Conservation (phyloP, 345 rosid species). For the Lenwebbia sp. region DNA sequence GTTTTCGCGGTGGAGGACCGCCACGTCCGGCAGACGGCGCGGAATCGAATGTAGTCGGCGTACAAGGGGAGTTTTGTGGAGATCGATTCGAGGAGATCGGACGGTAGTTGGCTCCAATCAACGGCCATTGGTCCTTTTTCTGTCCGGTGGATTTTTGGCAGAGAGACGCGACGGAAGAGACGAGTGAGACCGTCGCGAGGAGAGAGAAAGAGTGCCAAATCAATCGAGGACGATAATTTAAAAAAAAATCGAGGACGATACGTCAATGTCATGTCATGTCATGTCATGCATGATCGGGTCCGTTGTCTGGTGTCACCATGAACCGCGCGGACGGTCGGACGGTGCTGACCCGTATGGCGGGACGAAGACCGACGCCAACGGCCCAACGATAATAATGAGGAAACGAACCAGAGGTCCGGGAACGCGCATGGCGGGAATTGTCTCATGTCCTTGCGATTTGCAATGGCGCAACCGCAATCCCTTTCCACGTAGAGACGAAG, state of each 20-base stretch:
- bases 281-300: not conserved
- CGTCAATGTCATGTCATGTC: not conserved
- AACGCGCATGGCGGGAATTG: not conserved
- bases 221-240: not conserved
- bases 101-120: conserved; percentile 43
- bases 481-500: not conserved
- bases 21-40: conserved; percentile 31
- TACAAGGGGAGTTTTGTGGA: conserved; percentile 16
- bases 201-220: not conserved
- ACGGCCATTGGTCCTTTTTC: conserved; percentile 9
- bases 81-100: conserved; percentile 28
- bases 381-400: not conserved
- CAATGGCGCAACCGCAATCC: not conserved
- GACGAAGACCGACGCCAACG: not conserved
- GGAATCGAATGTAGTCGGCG: conserved; percentile 37
- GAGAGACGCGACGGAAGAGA: not conserved
- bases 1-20: conserved; percentile 15
- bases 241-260: not conserved
- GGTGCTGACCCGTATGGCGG: not conserved
- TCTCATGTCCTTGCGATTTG: not conserved
- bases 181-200: not conserved
- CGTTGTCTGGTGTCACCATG: not conserved
- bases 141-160: not conserved
- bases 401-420: not conserved
- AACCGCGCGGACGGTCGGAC: not conserved